Evolutionary conservation across 768 basidiomycete species (phyloP), one percentile per base, ranked within the genome.

Genomic region (Phaeolepiota aurea): DNA sequence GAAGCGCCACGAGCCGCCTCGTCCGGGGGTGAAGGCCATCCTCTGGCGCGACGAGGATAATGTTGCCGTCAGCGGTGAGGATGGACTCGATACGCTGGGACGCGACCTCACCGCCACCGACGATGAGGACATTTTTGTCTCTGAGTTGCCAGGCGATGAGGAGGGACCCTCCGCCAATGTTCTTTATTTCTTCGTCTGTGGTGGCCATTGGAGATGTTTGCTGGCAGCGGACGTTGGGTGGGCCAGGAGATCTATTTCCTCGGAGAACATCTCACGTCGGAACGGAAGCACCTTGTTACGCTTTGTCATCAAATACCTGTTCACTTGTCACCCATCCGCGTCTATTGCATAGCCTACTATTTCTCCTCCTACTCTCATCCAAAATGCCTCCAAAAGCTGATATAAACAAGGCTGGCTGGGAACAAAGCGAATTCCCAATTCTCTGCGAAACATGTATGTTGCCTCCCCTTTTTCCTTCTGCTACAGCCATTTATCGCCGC

Each of bases 21-120:
- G 84, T 73, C 48, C 76, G 72, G 12, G 72, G 59, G 50, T 82
- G 73, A 13, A 97, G 69, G 38, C 87, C 80, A 15, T 65, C 53
- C 38, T 57, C 55, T 3, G 94, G 96, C 4, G 80, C 71, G 43
- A 99, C 64, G 57, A 99, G 63, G 5, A 80, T 81, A 53, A 97
- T 76, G 28, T 64, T 64, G 1, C 89, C 89, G 47, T 86, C 86
- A 5, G 91, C 79, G 40, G 68, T 68, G 48, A 99, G 82, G 49
- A 93, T 73, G 48, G 88, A 86, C 53, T 86, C 82, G 41, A 98
- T 73, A 40, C 96, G 80, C 38, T 87, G 79, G 2, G 90, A 81
- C 2, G 92, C 94, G 38, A 99, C 86, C 44, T 84, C 79, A 36
- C 96, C 96, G 5, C 94, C 96, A 32, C 96, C 96, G 49, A 98